These are phyloP conservation scores for Suillus plorans DNA, from an alignment of 768 basidiomycete genomes.

Conservation along the genomic window DNA sequence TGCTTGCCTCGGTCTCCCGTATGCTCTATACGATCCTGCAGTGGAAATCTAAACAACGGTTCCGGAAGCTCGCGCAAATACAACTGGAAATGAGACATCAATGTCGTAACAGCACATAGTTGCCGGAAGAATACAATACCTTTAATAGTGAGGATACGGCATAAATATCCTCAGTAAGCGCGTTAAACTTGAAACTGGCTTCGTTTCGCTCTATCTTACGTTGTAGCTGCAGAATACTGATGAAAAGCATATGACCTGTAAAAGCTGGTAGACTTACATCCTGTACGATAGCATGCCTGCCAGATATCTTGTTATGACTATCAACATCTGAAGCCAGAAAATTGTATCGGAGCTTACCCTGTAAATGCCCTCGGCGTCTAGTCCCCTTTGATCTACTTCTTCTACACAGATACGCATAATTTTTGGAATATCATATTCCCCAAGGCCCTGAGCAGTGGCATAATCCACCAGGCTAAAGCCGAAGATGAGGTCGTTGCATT, in stretches of 20 bases:
- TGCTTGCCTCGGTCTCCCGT: constrained; percentile 69
- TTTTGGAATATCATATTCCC: constrained; percentile 75
- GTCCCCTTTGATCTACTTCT: constrained; percentile 78
- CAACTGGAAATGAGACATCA: constrained; percentile 39
- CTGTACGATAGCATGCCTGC: constrained; percentile 82
- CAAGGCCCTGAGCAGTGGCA: constrained; percentile 73
- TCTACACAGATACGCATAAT: constrained; percentile 78
- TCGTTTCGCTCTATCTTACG: constrained; percentile 89
- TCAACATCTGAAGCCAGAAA: neutral
- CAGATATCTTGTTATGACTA: constrained; percentile 59
- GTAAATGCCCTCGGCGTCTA: constrained; percentile 81
- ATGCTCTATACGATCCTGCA: constrained; percentile 81
- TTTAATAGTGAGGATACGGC: constrained; percentile 85
- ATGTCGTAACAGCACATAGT: neutral
- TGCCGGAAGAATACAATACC: constrained; percentile 36
- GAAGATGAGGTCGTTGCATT: constrained; percentile 87
- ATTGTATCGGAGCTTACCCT: constrained; percentile 44
- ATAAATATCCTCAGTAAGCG: constrained; percentile 73
- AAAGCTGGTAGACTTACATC: constrained; percentile 46
- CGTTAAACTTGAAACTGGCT: constrained; percentile 67
- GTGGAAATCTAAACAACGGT: constrained; percentile 79
- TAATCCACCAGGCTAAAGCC: constrained; percentile 88
- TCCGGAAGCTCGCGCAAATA: constrained; percentile 89
- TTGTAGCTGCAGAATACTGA: constrained; percentile 53
- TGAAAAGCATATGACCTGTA: constrained; percentile 5